Percentiles rank a stretch among this genome's conserved stretches.
These are phyloP conservation scores for Colletotrichum phormii DNA, from an alignment of 2,329 filamentous ascomycete species.

Conservation along the genomic window DNA sequence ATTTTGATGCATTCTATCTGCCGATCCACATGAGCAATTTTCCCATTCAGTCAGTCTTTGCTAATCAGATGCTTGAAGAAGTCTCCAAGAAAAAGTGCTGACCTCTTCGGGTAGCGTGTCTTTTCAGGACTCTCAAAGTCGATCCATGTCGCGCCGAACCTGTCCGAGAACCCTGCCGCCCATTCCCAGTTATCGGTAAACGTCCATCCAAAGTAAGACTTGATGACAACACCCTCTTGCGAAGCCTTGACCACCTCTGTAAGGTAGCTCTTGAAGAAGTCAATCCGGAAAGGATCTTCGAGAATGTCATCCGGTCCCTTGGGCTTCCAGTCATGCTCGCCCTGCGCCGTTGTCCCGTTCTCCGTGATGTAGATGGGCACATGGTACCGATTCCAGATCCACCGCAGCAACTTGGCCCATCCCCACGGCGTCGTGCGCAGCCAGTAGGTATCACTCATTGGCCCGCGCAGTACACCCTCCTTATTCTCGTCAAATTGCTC, in stretches of 20 bases:
- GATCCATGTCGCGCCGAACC: slow-evolving; percentile 55
- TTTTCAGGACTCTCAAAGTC: slow-evolving; percentile 51
- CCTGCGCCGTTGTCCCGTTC: slow-evolving; percentile 54
- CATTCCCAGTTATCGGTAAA: slow-evolving; percentile 58
- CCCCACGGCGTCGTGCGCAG: slow-evolving; percentile 52
- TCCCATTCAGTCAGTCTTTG: background rate
- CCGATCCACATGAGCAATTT: no score
- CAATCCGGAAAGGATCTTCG: slow-evolving; percentile 51
- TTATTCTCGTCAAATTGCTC: slow-evolving; percentile 50
- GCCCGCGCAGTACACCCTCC: slow-evolving; percentile 46
- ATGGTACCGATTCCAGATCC: slow-evolving; percentile 54
- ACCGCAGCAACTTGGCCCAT: slow-evolving; percentile 51
- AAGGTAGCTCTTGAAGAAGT: slow-evolving; percentile 52
- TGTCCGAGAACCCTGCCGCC: slow-evolving; percentile 53
- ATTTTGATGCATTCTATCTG: no score
- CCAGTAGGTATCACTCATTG: slow-evolving; percentile 53
- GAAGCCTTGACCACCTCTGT: slow-evolving; percentile 51
- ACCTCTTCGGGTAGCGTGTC: slow-evolving; percentile 49
- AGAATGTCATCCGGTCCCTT: slow-evolving; percentile 46
- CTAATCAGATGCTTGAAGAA: slow-evolving; percentile 45
- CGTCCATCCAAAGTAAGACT: slow-evolving; percentile 55
- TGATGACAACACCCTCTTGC: slow-evolving; percentile 51
- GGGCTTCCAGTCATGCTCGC: slow-evolving; percentile 49
- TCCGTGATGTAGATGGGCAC: slow-evolving; percentile 56
- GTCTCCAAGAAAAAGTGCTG: slow-evolving; percentile 44